Conservation (phyloP, 1,284 basidiomycete species). For the Ustilago curta region DNA sequence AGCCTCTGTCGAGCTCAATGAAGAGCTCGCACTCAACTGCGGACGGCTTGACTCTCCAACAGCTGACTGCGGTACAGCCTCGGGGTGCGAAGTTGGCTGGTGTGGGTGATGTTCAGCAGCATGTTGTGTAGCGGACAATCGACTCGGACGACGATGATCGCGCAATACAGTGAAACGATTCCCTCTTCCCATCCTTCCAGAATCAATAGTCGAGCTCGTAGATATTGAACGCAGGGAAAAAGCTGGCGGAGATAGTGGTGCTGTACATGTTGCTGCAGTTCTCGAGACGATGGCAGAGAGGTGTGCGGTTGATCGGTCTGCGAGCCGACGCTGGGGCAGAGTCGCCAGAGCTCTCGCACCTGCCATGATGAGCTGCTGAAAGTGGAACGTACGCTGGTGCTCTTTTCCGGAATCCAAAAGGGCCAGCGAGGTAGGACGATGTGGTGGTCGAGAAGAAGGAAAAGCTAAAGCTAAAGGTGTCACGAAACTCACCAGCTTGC, state of each 20-base stretch:
- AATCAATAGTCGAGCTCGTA: neutral
- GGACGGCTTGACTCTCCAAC: neutral
- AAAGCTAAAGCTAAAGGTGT: neutral
- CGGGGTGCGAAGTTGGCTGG: neutral
- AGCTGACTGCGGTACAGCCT: neutral
- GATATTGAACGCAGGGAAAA: slow-evolving; percentile 6
- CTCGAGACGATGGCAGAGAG: neutral
- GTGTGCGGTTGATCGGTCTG: neutral
- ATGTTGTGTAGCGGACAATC: slow-evolving; percentile 1
- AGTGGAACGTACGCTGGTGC: too few relatives aligned
- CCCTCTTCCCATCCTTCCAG: slow-evolving; percentile 16
- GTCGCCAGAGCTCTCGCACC: slow-evolving; percentile 14
- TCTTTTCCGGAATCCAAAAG: neutral
- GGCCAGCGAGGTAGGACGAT: neutral
- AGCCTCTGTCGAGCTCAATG: neutral
- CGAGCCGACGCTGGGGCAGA: slow-evolving; percentile 14
- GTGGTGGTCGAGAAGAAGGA: slow-evolving; percentile 1
- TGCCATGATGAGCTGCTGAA: slow-evolving; percentile 5
- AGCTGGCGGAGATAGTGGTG: neutral
- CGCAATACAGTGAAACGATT: slow-evolving; percentile 15
- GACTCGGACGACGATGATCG: slow-evolving; percentile 12
- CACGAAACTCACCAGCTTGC: neutral
- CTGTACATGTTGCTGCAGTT: slow-evolving; percentile 2
- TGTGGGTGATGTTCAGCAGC: neutral
- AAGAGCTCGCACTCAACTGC: neutral